phyloP scores from a whole-genome alignment of 2,329 filamentous ascomycete genomes.

The Fusarium sp. region DNA sequence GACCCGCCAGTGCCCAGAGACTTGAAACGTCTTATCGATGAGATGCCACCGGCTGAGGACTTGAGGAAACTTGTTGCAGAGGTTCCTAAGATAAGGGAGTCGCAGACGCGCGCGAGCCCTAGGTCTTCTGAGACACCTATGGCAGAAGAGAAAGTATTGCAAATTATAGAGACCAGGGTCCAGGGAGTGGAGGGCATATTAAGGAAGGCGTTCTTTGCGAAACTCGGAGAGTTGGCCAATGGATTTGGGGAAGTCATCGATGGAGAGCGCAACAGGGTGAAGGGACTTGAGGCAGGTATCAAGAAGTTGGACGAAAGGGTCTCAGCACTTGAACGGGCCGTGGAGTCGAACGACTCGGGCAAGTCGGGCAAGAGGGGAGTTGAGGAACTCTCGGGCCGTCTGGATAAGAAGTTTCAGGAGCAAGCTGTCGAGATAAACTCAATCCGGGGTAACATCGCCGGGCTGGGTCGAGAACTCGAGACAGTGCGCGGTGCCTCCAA shows the following conservation, averaged over 20 bases:
- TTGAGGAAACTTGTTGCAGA: conserved; percentile 11
- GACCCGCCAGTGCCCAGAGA: conserved; percentile 12
- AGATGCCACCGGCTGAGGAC: conserved; percentile 15
- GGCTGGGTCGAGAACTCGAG: conserved; percentile 9
- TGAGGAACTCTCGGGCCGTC: not conserved
- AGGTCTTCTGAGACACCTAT: conserved; percentile 2
- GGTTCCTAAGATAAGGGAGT: conserved; percentile 9
- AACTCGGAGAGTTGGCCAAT: conserved; percentile 14
- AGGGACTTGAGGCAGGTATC: conserved; percentile 19
- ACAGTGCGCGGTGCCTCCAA: conserved; percentile 36
- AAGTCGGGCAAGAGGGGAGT: not conserved
- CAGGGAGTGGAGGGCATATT: conserved; percentile 15
- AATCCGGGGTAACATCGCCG: conserved; percentile 5
- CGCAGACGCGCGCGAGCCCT: not conserved
- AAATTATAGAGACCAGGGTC: conserved; percentile 19
- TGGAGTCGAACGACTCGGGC: not conserved
- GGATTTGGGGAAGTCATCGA: conserved; percentile 37
- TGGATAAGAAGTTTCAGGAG: not conserved
- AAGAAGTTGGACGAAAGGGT: conserved; percentile 7
- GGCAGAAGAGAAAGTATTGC: conserved; percentile 18
- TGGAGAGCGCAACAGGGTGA: conserved; percentile 25
- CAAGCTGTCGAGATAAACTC: conserved; percentile 9
- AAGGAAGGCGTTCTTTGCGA: not conserved
- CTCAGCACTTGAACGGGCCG: not conserved
- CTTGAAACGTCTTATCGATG: conserved; percentile 8